Base-by-base conservation (phyloP, 2,329 filamentous ascomycete genomes). In the Exophiala calicioides region DNA sequence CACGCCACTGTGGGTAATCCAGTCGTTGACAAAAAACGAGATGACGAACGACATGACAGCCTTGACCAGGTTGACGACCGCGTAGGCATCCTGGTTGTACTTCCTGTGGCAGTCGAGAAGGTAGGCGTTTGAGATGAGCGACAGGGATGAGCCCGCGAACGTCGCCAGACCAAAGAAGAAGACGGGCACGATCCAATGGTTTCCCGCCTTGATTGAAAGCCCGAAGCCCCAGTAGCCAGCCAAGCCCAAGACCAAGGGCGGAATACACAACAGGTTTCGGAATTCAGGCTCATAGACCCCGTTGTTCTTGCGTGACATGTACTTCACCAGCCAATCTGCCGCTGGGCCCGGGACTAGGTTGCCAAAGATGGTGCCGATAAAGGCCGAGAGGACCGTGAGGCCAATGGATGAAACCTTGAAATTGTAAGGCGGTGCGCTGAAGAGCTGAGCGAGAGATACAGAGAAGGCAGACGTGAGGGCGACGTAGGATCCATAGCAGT, bases 241-340 rank as follows among this genome's bases (percentile, higher is more conserved):
- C n/a, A 35, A 35, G 18, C 32, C 32, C 5, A 35, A 35, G 32
- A 35, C 19, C 32, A 35, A 18, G 13, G n/a, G n/a, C 12, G 32
- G 32, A 10, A 35, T 10, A 18, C 32, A 35, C 5, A 35, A 16
- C n/a, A 35, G n/a, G 43, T 68, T 52, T 2, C 72, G 64, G 68
- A 75, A 74, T 56, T 75, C 73, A 2, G 72, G 69, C 58, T 75
- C 72, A 34, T 71, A 72, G 49, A 71, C 67, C 27, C 71, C 72
- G 21, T 63, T 63, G 54, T 75, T 75, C 12, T 64, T 60, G n/a
- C 65, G 65, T 3, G 73, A 68, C 43, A 73, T 65, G 21, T 58
- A 61, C 15, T 68, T 47, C 30, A 71, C 65, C 0, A 60, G 60
- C 61, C 62, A 62, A 29, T 73, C 69, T 0, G 62, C 60, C 1